phyloP scores from a whole-genome alignment of 2,329 filamentous ascomycete genomes.

The Stemphylium beticola region DNA sequence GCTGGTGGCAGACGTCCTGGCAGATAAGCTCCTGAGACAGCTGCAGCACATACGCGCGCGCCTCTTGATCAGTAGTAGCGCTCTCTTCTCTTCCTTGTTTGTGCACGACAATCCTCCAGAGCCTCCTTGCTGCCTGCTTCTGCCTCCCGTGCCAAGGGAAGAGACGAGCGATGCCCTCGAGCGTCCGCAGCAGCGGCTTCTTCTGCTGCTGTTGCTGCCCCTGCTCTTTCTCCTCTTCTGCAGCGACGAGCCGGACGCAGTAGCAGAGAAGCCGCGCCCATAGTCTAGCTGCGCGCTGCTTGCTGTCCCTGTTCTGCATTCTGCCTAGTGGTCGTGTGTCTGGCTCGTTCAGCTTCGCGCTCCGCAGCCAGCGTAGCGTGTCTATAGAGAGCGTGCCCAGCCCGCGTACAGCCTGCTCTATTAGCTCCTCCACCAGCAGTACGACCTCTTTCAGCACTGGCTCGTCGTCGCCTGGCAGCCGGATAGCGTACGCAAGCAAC shows the following conservation, averaged over 20 bases:
- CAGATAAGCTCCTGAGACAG: not conserved
- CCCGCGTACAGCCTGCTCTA: too few relatives aligned
- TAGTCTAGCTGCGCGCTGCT: not conserved
- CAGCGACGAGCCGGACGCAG: constrained; percentile 1
- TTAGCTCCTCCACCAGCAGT: too few relatives aligned
- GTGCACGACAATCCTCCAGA: not conserved
- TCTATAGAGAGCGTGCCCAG: too few relatives aligned
- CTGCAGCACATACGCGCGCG: too few relatives aligned
- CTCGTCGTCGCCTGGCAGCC: too few relatives aligned
- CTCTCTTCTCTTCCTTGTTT: too few relatives aligned
- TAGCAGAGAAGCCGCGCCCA: constrained; percentile 5
- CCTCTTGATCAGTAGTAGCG: too few relatives aligned
- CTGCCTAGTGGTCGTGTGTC: not conserved
- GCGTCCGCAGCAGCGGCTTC: not conserved
- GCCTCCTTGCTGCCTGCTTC: not conserved
- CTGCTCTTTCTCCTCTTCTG: not conserved
- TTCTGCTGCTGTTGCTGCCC: not conserved
- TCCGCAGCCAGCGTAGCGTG: too few relatives aligned
- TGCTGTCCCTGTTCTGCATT: not conserved
- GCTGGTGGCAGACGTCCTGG: not conserved
- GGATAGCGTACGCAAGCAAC: too few relatives aligned
- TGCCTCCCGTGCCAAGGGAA: not conserved
- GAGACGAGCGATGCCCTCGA: not conserved
- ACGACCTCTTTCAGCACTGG: too few relatives aligned
- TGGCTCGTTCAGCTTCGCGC: not conserved